These are phyloP conservation scores for Cyclocybe aegerita DNA, from an alignment of 768 basidiomycete genomes.

Conservation along the genomic window DNA sequence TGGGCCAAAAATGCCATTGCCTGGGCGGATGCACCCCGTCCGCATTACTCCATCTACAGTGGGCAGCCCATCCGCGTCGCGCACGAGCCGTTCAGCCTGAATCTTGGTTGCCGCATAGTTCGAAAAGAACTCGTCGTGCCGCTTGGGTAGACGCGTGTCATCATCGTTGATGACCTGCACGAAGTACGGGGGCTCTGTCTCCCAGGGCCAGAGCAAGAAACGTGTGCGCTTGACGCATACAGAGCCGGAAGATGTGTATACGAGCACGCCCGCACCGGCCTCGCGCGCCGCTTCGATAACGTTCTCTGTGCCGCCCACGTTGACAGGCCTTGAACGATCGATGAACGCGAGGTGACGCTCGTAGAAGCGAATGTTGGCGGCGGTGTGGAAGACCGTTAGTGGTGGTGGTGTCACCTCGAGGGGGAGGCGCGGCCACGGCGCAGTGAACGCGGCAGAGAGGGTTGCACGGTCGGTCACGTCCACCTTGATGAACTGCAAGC, in stretches of 20 bases:
- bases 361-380: constrained; percentile 77
- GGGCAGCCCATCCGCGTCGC: constrained; percentile 28
- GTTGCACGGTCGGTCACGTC: constrained; percentile 56
- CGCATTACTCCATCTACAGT: constrained; percentile 35
- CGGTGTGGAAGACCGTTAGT: constrained; percentile 75
- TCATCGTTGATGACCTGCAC: constrained; percentile 68
- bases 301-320: constrained; percentile 67
- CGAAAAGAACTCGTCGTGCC: constrained; percentile 67
- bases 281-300: constrained; percentile 57
- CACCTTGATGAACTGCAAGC: constrained; percentile 56
- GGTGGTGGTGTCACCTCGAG: constrained; percentile 26
- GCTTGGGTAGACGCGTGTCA: constrained; percentile 47
- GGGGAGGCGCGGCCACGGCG: constrained; percentile 53
- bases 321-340: constrained; percentile 56
- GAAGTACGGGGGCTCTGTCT: constrained; percentile 52
- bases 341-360: constrained; percentile 57
- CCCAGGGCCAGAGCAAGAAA: constrained; percentile 78
- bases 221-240: constrained; percentile 55
- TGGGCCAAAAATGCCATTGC: constrained; percentile 75
- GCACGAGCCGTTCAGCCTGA: constrained; percentile 51
- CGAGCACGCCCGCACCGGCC: constrained; percentile 53
- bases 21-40: constrained; percentile 77
- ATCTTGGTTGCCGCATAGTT: constrained; percentile 75
- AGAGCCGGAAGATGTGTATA: constrained; percentile 78
- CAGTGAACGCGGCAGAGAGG: constrained; percentile 59